Conservation (phyloP, 176 grass and related monocot species). For the Aegilops longissima region DNA sequence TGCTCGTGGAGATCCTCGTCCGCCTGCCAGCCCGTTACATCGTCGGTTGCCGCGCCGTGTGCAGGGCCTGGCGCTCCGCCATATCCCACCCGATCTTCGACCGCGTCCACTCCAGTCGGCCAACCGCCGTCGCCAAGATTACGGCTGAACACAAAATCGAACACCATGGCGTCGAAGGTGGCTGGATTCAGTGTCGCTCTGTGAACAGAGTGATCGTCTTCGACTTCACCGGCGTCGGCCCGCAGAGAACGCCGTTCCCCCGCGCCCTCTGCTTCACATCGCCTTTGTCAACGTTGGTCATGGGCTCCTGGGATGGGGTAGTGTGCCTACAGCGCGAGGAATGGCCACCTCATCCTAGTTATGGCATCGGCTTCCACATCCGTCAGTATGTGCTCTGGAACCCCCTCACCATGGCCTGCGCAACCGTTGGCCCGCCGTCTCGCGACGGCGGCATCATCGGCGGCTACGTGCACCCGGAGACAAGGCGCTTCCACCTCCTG, state of each 20-base stretch:
- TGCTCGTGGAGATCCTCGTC: no score
- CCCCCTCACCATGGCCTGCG: not conserved
- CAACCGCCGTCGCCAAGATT: no score
- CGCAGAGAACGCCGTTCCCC: not conserved
- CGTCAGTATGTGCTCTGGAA: not conserved
- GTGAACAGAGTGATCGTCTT: not conserved
- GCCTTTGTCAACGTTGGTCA: not conserved
- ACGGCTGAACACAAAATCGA: not conserved
- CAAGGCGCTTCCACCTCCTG: constrained; percentile 10
- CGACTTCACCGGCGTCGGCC: not conserved
- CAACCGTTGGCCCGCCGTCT: not conserved
- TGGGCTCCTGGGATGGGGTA: constrained; percentile 4
- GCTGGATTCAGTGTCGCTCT: not conserved
- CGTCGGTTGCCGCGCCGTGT: no score
- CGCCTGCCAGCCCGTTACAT: no score
- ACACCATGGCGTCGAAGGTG: not conserved
- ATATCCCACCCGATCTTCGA: no score
- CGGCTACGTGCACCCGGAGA: not conserved
- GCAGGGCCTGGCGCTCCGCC: no score
- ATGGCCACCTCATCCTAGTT: no score
- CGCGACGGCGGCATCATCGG: not conserved
- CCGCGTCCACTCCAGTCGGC: no score
- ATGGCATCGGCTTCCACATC: not conserved
- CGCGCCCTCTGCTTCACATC: not conserved
- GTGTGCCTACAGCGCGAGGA: not conserved